Evolutionary conservation across 345 rosid genomes (phyloP).

Genomic region (Arabidopsis arenosa): DNA sequence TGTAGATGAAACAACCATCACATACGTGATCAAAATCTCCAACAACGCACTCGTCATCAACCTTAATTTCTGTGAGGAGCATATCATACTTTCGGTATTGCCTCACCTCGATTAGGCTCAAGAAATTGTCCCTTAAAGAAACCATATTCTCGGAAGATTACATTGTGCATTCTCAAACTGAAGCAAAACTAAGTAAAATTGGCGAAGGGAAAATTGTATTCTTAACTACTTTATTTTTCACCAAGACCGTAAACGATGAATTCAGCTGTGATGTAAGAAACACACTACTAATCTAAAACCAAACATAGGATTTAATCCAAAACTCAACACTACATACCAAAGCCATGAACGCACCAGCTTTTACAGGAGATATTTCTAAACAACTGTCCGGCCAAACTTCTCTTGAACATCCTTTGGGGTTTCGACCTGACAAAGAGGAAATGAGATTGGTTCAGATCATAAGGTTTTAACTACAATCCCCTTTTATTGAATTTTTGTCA

Average conservation of each 20-base stretch:
- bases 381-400: slow-evolving; percentile 92
- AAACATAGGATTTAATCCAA: slow-evolving; percentile 23
- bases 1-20: too few species aligned
- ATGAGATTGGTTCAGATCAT: neutral
- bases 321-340: slow-evolving; percentile 24
- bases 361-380: slow-evolving; percentile 77
- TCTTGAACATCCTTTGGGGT: slow-evolving; percentile 93
- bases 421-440: slow-evolving; percentile 62
- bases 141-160: too few species aligned
- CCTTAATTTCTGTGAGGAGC: too few species aligned
- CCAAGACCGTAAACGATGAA: slow-evolving; percentile 18
- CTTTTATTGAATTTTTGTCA: neutral
- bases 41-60: too few species aligned
- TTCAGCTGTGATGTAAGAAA: slow-evolving; percentile 4
- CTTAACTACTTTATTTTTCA: slow-evolving; percentile 16
- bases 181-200: slow-evolving; percentile 1
- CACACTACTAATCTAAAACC: slow-evolving; percentile 6
- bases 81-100: too few species aligned
- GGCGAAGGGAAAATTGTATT: neutral
- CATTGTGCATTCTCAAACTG: too few species aligned
- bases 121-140: too few species aligned
- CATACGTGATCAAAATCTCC: too few species aligned
- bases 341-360: neutral
- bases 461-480: neutral
- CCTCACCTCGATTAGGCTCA: too few species aligned